phyloP scores from a whole-genome alignment of 352 stramenopile species.

The Phytophthora fragariae region DNA sequence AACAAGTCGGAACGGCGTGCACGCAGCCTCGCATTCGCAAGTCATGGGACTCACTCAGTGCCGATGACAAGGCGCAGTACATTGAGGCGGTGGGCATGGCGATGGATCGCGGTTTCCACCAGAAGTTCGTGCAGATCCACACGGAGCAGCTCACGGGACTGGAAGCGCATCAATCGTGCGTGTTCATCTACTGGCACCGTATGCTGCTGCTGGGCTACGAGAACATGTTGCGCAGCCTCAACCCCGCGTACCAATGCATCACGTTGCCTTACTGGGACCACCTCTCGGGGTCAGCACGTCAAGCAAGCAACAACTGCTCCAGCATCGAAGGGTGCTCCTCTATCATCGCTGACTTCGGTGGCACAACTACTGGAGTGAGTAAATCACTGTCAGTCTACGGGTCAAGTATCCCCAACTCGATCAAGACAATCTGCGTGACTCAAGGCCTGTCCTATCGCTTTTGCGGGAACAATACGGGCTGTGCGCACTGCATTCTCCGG shows the following conservation, averaged over 20 bases:
- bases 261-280: constrained; percentile 76
- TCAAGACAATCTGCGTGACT: constrained; percentile 39
- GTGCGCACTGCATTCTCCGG: constrained; percentile 49
- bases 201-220: constrained; percentile 67
- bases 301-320: constrained; percentile 33
- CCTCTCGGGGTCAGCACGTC: constrained; percentile 35
- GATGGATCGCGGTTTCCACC: constrained; percentile 51
- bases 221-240: constrained; percentile 72
- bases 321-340: constrained; percentile 47
- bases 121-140: constrained; percentile 73
- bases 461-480: constrained; percentile 47
- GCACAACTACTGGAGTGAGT: constrained; percentile 12
- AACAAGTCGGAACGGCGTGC: constrained; percentile 38
- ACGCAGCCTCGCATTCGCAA: constrained; percentile 48
- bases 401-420: constrained; percentile 26
- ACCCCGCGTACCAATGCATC: constrained; percentile 48
- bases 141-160: constrained; percentile 47
- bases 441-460: constrained; percentile 49
- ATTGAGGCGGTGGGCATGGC: constrained; percentile 40
- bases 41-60: constrained; percentile 48
- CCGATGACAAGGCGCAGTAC: constrained; percentile 49
- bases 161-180: constrained; percentile 60
- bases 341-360: constrained; percentile 43
- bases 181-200: constrained; percentile 82
- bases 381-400: constrained; percentile 31